Percentiles rank a stretch among this genome's conserved stretches.
phyloP scores from a whole-genome alignment of 495 filamentous ascomycete genomes.

The Neurospora sp. region DNA sequence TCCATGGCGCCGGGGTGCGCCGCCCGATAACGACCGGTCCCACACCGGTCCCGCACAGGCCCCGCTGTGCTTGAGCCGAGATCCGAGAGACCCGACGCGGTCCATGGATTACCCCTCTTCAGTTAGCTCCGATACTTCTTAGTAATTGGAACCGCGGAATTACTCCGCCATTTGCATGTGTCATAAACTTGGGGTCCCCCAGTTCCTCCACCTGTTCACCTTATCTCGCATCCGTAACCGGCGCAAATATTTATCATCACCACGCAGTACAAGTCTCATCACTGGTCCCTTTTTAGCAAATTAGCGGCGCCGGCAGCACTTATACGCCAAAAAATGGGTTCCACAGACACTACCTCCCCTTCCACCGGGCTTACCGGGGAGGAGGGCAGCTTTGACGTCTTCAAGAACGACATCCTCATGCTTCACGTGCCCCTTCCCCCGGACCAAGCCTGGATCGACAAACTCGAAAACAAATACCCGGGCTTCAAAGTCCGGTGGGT shows the following conservation, averaged over 20 bases:
- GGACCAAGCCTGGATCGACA: conserved; percentile 16
- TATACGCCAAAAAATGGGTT: conserved; percentile 1
- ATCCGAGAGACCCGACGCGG: neutral
- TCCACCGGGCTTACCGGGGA: neutral
- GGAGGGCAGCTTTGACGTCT: neutral
- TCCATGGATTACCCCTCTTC: neutral
- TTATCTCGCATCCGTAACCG: neutral
- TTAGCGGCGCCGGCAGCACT: neutral
- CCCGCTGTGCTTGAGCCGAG: neutral
- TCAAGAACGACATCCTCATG: conserved; percentile 13
- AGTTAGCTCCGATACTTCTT: neutral
- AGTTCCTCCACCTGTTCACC: neutral
- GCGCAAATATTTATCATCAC: neutral
- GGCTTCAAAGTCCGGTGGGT: conserved; percentile 24
- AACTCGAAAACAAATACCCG: conserved; percentile 13
- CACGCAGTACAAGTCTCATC: neutral
- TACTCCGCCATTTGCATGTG: neutral
- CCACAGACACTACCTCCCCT: neutral
- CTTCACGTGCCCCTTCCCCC: conserved; percentile 5
- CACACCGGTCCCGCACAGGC: neutral
- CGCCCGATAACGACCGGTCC: neutral
- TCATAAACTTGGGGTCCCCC: neutral
- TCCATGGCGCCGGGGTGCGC: neutral
- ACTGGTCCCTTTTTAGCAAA: neutral
- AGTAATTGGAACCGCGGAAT: neutral